Base-by-base conservation (phyloP, 768 basidiomycete genomes). In the Zangia roseola region DNA sequence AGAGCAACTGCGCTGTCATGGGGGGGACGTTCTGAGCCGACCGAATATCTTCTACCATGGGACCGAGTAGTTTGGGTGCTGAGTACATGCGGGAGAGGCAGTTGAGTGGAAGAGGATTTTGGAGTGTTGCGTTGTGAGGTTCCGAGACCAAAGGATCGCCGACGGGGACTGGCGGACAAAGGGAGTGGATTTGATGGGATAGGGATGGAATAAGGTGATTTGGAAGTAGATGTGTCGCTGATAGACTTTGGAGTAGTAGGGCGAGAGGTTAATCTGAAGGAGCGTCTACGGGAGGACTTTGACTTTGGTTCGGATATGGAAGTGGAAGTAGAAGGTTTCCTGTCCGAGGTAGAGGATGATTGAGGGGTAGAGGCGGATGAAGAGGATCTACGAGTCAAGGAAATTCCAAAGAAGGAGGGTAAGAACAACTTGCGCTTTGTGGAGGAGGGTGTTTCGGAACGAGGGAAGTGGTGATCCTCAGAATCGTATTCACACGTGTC, bases 1-100 rank as follows among this genome's bases (percentile, higher is more conserved):
- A 68, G 60, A 16, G 66, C 66, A 24, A 69, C 66, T 7, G 66
- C 66, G 17, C 66, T 68, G 47, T 68, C 66, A 37, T 68, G 66
- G 23, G 66, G 66, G 1, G 56, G 50, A 0, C 58, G 63, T 24
- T 68, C 68, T 43, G 66, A 68, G n/a, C 57, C 56, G 35, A 58
- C 53, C 3, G 67, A 68, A 14, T 55, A 54, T 40, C 66, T 57
- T 42, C 65, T 59, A 17, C 43, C 67, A 34, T 69, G 61, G 2
- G 62, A 30, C 12, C 63, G 62, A 20, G 2, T 14, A 8, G 35
- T 13, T n/a, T 49, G 65, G 16, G 44, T 8, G 39, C 3, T 28
- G 14, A 55, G 61, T 20, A 23, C n/a, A 8, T 26, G 51, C 12
- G 63, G 61, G 10, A 68, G 57, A 20, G 68, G 66, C 10, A 69